Conservation (phyloP, 805 yeast species). For the Candida parachauliodes region DNA sequence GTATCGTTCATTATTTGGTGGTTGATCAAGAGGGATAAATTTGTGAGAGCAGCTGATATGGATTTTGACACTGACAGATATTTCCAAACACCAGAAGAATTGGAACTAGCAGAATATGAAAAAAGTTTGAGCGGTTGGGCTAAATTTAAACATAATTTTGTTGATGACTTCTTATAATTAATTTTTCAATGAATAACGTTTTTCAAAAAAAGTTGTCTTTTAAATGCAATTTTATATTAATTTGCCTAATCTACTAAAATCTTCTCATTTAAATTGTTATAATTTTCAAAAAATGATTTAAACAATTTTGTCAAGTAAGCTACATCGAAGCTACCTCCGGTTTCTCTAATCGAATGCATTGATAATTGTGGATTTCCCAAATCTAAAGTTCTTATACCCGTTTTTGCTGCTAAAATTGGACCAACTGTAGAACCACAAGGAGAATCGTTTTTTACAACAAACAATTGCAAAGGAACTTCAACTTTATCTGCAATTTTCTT, state of each 20-base stretch:
- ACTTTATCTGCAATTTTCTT: slow-evolving; percentile 66
- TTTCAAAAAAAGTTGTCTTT: slow-evolving; percentile 20
- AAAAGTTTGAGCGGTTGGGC: slow-evolving; percentile 43
- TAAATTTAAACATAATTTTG: slow-evolving; percentile 32
- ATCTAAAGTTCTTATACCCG: slow-evolving; percentile 85
- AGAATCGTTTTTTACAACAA: slow-evolving; percentile 90
- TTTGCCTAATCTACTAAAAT: slow-evolving; percentile 12
- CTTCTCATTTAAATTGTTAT: slow-evolving; percentile 23
- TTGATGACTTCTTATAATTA: slow-evolving; percentile 22
- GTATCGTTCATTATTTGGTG: slow-evolving; percentile 44
- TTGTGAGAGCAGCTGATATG: slow-evolving; percentile 44
- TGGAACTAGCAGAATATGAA: slow-evolving; percentile 32
- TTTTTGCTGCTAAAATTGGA: slow-evolving; percentile 81
- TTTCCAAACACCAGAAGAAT: slow-evolving; percentile 47
- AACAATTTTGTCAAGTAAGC: slow-evolving; percentile 60
- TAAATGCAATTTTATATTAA: too few relatives aligned
- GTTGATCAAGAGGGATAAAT: slow-evolving; percentile 40
- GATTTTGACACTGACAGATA: slow-evolving; percentile 53
- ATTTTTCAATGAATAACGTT: slow-evolving; percentile 7
- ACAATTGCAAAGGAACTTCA: slow-evolving; percentile 80
- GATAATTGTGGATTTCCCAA: slow-evolving; percentile 88
- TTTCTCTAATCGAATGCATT: slow-evolving; percentile 93
- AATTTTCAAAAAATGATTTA: slow-evolving; percentile 51
- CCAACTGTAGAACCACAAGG: slow-evolving; percentile 98
- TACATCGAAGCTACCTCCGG: slow-evolving; percentile 78